Base-by-base conservation (phyloP, 805 yeast genomes). In the Deakozyma indianensis region DNA sequence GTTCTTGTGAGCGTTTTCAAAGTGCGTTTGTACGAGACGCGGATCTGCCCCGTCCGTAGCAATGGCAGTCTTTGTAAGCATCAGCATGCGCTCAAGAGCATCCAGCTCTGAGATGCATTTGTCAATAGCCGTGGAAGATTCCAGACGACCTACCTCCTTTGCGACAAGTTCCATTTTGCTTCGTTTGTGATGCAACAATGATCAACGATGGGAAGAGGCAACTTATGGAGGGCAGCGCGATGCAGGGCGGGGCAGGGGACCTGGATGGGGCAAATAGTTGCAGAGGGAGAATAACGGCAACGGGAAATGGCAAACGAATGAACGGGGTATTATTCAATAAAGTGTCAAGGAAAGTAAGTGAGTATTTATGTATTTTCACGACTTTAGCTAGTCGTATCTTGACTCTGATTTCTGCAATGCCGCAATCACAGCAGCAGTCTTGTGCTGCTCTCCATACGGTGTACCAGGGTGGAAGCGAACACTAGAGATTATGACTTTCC, bases 1-100 rank as follows among this genome's bases (percentile, higher is more conserved):
- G 43, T 56, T 56, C 21, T 61, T 61, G 45, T 11, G 38, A 7
- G 18, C 38, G 18, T 32, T 7, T 7, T 7, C 38, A 5, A 32
- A 5, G 38, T 32, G 38, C 11, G 11, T 7, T 7, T n/a, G 9
- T 7, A 32, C 38, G 5, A 32, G 38, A 20, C 5, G 18, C 5
- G 38, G 38, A 20, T 32, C 38, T 14, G 18, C 38, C 18, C 16
- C 20, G 16, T 32, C 38, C 18, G 38, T n/a, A 7, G 38, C 38
- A n/a, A 32, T n/a, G 4, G 38, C 38, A n/a, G 18, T 32, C 18
- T 32, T 32, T 14, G 38, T n/a, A 7, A 32, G 18, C 18, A 32
- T 7, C 11, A 32, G 38, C 18, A n/a, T 32, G 18, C 16, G 38
- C 38, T 32, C 38, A 14, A 32, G 16, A 9, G 11, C 5, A n/a